Conservation (phyloP, 306 rosid genomes). For the Begonia fuchsioides region DNA sequence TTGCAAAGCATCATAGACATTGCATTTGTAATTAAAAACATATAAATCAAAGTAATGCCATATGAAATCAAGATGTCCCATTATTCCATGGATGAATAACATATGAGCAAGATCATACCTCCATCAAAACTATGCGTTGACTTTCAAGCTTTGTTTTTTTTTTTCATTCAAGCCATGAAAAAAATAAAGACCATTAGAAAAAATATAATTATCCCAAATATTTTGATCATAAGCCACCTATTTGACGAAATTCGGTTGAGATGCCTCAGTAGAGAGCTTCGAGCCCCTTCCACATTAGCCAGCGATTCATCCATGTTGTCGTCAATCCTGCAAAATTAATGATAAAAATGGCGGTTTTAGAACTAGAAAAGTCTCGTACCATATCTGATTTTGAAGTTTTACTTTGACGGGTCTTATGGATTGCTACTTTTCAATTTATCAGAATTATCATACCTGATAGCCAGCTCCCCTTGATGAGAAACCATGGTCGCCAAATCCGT, state of each 20-base stretch:
- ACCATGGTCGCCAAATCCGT: constrained; percentile 93
- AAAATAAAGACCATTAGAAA: constrained; percentile 62
- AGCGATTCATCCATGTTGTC: constrained; percentile 88
- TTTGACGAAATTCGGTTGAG: constrained; percentile 74
- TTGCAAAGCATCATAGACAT: neutral
- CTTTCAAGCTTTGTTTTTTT: constrained; percentile 2
- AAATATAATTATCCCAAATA: constrained; percentile 56
- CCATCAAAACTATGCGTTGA: constrained; percentile 12
- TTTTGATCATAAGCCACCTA: constrained; percentile 82
- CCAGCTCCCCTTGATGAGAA: constrained; percentile 94
- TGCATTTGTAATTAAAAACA: neutral
- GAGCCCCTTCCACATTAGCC: constrained; percentile 91
- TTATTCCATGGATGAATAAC: neutral
- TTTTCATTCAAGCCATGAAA: constrained; percentile 53
- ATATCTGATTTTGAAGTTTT: neutral
- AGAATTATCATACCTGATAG: constrained; percentile 49
- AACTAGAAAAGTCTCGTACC: neutral
- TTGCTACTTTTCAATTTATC: too few species aligned
- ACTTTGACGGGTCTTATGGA: neutral
- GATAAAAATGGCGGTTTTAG: too few species aligned
- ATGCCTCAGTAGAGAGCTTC: constrained; percentile 65
- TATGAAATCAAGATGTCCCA: neutral
- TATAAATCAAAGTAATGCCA: neutral
- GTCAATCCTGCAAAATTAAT: constrained; percentile 53
- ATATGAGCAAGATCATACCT: neutral